Percentiles rank a stretch among this genome's conserved stretches.
Conservation (phyloP, 2,329 filamentous ascomycete species). For the Curvularia spicifera region DNA sequence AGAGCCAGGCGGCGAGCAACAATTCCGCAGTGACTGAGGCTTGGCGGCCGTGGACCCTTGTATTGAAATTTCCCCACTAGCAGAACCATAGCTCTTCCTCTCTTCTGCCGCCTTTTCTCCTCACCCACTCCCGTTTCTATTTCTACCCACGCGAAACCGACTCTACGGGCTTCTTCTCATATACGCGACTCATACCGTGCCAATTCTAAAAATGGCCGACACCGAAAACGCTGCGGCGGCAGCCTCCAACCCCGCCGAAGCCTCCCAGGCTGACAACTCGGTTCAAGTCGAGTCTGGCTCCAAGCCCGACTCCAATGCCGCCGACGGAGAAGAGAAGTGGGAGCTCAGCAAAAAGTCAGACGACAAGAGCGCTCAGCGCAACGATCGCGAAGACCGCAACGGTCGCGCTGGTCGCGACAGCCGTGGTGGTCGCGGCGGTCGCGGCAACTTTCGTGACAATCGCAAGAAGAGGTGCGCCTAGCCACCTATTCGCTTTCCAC, state of each 20-base stretch:
- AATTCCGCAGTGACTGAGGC: conserved; percentile 5
- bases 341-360: conserved; percentile 27
- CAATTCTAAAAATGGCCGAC: conserved; percentile 32
- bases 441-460: conserved; percentile 29
- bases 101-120: conserved; percentile 12
- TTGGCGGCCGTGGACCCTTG: conserved; percentile 12
- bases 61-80: conserved; percentile 23
- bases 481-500: too few relatives aligned
- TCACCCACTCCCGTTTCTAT: conserved; percentile 2
- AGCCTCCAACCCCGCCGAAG: conserved; percentile 29
- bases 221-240: conserved; percentile 25
- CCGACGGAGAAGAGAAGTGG: conserved; percentile 27
- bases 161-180: conserved; percentile 4
- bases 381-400: conserved; percentile 24
- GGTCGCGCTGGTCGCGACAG: conserved; percentile 19
- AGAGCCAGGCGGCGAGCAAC: conserved; percentile 16
- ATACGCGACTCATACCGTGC: conserved; percentile 18
- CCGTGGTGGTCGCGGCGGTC: conserved; percentile 25
- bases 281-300: conserved; percentile 20
- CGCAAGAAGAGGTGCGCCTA: conserved; percentile 25
- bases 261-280: conserved; percentile 21
- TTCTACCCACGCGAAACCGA: background rate
- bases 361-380: conserved; percentile 22
- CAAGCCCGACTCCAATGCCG: conserved; percentile 10
- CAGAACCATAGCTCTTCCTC: conserved; percentile 15